Percentiles rank a stretch among this genome's conserved stretches.
phyloP scores from a whole-genome alignment of 495 filamentous ascomycete genomes.

The Lepraria neglecta region DNA sequence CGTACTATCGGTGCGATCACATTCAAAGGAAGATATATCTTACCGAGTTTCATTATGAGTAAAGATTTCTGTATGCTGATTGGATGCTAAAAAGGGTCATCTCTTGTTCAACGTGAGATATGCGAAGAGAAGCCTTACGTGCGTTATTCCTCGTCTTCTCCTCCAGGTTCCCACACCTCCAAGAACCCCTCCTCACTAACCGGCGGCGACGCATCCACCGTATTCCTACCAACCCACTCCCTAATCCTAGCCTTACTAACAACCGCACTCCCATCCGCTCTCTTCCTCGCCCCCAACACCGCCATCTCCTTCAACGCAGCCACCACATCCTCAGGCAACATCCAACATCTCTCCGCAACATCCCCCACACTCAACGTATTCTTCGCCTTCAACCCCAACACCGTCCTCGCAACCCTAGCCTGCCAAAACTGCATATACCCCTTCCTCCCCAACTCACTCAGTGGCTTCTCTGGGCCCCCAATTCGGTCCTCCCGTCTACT shows the following conservation, averaged over 20 bases:
- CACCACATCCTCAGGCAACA: conserved; percentile 75
- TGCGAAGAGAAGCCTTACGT: too few species aligned
- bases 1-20: neutral
- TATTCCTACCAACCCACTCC: conserved; percentile 41
- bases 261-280: conserved; percentile 31
- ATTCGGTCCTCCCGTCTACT: conserved; percentile 77
- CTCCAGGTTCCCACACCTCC: conserved; percentile 30
- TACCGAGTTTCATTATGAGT: too few species aligned
- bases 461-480: conserved; percentile 88
- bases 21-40: neutral
- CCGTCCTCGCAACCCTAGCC: conserved; percentile 63
- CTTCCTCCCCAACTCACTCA: conserved; percentile 72
- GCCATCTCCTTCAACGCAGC: conserved; percentile 72
- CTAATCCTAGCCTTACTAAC: conserved; percentile 43
- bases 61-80: too few species aligned
- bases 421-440: conserved; percentile 83
- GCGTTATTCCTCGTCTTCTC: conserved; percentile 2
- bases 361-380: conserved; percentile 47
- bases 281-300: conserved; percentile 53
- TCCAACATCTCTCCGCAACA: conserved; percentile 63
- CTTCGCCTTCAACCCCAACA: conserved; percentile 41
- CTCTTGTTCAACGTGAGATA: too few species aligned
- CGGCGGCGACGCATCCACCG: conserved; percentile 42
- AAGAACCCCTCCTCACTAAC: conserved; percentile 45
- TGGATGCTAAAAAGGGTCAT: too few species aligned